Percentiles rank a stretch among this genome's conserved stretches.
Conservation (phyloP, 139 green algal genomes). For the Astrephomene gubernaculifera region DNA sequence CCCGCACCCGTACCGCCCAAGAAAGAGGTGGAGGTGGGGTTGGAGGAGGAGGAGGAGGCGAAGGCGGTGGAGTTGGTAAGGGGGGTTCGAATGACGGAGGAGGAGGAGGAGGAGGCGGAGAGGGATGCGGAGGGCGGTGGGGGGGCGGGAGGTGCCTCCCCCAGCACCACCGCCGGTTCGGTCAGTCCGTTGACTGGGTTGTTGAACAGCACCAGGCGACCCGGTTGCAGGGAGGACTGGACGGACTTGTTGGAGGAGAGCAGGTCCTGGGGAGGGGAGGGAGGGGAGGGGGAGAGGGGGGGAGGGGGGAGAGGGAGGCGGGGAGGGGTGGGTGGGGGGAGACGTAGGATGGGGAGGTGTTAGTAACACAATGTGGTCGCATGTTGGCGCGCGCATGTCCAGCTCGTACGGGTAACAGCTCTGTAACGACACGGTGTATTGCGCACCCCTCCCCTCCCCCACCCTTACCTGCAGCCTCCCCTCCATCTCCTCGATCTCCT, state of each 20-base stretch:
- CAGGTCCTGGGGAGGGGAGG: conserved; percentile 52
- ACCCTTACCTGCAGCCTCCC: conserved; percentile 61
- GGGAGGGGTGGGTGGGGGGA: too few species aligned
- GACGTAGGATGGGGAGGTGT: too few species aligned
- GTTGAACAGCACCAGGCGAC: conserved; percentile 72
- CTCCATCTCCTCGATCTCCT: conserved; percentile 62
- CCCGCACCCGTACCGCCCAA: too few species aligned
- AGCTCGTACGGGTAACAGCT: too few species aligned
- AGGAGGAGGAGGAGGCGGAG: background rate
- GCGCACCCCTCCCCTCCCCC: too few species aligned
- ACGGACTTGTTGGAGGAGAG: conserved; percentile 65
- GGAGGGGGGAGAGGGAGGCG: too few species aligned
- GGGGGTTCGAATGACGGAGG: too few species aligned
- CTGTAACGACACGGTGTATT: too few species aligned
- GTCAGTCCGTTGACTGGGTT: conserved; percentile 62
- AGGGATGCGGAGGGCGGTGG: background rate
- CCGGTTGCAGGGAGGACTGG: conserved; percentile 65
- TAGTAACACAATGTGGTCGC: too few species aligned
- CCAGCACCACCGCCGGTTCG: conserved; percentile 74
- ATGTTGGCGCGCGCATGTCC: too few species aligned
- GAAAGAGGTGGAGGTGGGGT: background rate
- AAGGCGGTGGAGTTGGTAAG: background rate
- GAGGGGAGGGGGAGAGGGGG: background rate
- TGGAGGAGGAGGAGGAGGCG: background rate
- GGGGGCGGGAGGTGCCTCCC: conserved; percentile 22